Evolutionary conservation across 2,329 filamentous ascomycete species (phyloP), one percentile per base, ranked within the genome.

Genomic region (Tolypocladium album): DNA sequence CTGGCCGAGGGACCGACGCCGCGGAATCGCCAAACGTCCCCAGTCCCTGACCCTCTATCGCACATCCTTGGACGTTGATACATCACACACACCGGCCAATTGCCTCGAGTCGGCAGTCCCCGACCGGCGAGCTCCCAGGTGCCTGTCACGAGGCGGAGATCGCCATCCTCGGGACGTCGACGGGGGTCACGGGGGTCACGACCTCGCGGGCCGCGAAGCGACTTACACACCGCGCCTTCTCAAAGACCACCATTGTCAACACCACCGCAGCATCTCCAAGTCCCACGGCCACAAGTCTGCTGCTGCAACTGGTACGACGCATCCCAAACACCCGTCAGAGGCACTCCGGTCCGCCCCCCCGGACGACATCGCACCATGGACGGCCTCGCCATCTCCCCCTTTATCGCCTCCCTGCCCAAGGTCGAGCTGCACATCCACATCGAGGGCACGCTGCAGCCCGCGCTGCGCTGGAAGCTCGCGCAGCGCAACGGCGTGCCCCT

Each of bases 401-500:
- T 89, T 69, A 79, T 91, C 24, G 74, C 76, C 56, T 79, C 79
- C 53, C 80, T 92, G 47, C 88, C 88, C 64, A 91, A 92, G 77
- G 89, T 86, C 74, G 88, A 92, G 71, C 88, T 91, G 68, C 89
- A 92, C 73, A 82, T 92, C 61, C 88, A 92, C 71, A 79, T 92
- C 38, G 88, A 92, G 72, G 89, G 88, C 61, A 86, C 87, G 12
- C 79, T 92, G 36, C 84, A 84, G 31, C 88, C 88, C 4, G 74
- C 78, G 58, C 78, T 90, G 42, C 82, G 90, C 61, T 92, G 90
- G 76, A 70, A 78, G 42, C 82, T 92, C 3, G 86, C 88, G 4
- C 70, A 75, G 42, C 81, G 82, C 66, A 90, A 92, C 78, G 76
- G 77, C 58, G 82, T 91, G 63, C 55, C 76, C 7, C 78, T 91